Evolutionary conservation across 1,284 basidiomycete genomes (phyloP).

Genomic region (Gymnopus androsaceus): DNA sequence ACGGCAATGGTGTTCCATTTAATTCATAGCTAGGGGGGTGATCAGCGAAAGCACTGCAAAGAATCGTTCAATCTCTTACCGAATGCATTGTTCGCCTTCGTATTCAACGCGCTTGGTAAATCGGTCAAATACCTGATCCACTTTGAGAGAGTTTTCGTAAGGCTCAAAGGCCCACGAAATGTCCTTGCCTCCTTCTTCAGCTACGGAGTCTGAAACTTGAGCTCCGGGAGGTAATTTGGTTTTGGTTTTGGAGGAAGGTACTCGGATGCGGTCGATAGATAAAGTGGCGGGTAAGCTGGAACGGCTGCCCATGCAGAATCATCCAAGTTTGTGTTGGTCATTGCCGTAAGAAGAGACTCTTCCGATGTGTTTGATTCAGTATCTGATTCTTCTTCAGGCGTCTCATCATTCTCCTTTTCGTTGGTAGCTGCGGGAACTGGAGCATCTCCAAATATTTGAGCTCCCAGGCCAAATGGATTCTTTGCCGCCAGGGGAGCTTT

Average conservation of each 20-base stretch:
- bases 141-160: conserved; percentile 76
- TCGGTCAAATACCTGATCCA: conserved; percentile 79
- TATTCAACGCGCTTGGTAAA: conserved; percentile 70
- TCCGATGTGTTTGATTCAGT: conserved; percentile 27
- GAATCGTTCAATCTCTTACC: conserved; percentile 44
- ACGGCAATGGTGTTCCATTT: conserved; percentile 72
- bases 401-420: conserved; percentile 16
- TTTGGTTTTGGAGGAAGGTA: conserved; percentile 62
- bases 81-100: conserved; percentile 76
- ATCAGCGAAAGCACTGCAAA: not conserved
- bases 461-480: conserved; percentile 55
- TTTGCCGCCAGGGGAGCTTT: conserved; percentile 26
- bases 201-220: conserved; percentile 39
- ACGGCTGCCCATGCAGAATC: conserved; percentile 65
- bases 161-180: conserved; percentile 64
- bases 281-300: conserved; percentile 67
- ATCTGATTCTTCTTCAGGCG: conserved; percentile 34
- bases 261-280: conserved; percentile 72
- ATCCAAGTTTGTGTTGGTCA: conserved; percentile 54
- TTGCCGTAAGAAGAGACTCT: conserved; percentile 56
- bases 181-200: conserved; percentile 45
- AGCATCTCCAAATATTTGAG: conserved; percentile 59
- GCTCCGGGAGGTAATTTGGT: conserved; percentile 43
- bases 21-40: conserved; percentile 67
- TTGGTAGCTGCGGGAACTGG: conserved; percentile 17